These are phyloP conservation scores for Niveomyces coronatus DNA, from an alignment of 2,329 filamentous ascomycete species.

Conservation along the genomic window DNA sequence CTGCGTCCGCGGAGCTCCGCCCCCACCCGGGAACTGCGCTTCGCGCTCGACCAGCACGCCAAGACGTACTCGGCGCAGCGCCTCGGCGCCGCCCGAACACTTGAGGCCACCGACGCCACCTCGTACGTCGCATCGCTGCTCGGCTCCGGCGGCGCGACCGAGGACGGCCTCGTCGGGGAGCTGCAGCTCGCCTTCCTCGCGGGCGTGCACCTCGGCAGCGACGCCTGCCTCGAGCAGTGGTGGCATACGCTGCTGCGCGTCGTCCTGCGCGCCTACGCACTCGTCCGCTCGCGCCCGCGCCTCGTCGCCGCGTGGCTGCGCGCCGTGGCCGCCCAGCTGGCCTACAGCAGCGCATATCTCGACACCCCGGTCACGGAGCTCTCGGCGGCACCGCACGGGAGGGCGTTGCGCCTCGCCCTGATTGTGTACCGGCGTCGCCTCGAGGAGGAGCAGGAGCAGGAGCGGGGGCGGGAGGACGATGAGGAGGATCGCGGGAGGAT, in stretches of 20 bases:
- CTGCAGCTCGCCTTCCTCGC: slow-evolving; percentile 50
- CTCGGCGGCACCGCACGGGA: slow-evolving; percentile 18
- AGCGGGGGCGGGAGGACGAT: slow-evolving; percentile 21
- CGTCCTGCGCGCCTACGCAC: slow-evolving; percentile 38
- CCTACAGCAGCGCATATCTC: slow-evolving; percentile 39
- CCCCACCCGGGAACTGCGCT: slow-evolving; percentile 32
- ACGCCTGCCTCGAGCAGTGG: slow-evolving; percentile 53
- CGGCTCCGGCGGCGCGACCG: slow-evolving; percentile 17
- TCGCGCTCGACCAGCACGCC: slow-evolving; percentile 34
- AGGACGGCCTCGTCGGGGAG: slow-evolving; percentile 44
- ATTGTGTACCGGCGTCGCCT: slow-evolving; percentile 45
- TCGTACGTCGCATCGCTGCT: slow-evolving; percentile 34
- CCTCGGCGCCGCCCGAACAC: slow-evolving; percentile 28
- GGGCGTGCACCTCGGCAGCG: slow-evolving; percentile 47
- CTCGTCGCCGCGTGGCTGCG: slow-evolving; percentile 38
- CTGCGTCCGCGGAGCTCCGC: slow-evolving; percentile 21
- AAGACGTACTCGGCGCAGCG: slow-evolving; percentile 31
- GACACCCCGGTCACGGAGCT: slow-evolving; percentile 34
- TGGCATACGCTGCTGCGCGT: slow-evolving; percentile 43
- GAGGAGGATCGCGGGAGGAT: slow-evolving; percentile 34
- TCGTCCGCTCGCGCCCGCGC: slow-evolving; percentile 31
- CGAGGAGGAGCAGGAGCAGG: slow-evolving; percentile 30
- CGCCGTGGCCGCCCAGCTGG: slow-evolving; percentile 43
- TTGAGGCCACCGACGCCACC: slow-evolving; percentile 38
- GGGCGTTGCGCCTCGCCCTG: slow-evolving; percentile 35